A percentile compares a stretch with the other conserved stretches of the same genome.
Conservation (phyloP, 164 flowering plant genomes). For the Stephania japonica region DNA sequence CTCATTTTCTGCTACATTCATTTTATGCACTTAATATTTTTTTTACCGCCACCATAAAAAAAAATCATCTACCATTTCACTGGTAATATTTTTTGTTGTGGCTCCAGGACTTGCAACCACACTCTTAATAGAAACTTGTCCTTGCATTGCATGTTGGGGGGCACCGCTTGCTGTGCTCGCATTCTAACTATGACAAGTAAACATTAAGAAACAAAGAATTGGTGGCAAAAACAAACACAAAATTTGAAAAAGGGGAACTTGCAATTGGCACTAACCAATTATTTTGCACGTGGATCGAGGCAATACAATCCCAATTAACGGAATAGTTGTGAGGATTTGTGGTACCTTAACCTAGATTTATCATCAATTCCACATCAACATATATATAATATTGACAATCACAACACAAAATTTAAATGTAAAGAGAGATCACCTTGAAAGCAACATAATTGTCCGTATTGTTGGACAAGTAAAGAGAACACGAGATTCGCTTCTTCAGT, state of each 20-base stretch:
- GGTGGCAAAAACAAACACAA: not conserved
- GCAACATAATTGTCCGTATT: slow-evolving; percentile 71
- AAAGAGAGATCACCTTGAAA: slow-evolving; percentile 69
- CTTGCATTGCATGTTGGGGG: slow-evolving; percentile 68
- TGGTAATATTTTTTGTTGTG: slow-evolving; percentile 49
- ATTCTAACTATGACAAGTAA: slow-evolving; percentile 47
- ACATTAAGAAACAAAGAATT: not conserved
- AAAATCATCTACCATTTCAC: slow-evolving; percentile 91
- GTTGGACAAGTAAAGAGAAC: slow-evolving; percentile 63
- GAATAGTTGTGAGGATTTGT: slow-evolving; percentile 86
- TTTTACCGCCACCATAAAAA: too few species aligned
- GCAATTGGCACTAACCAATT: slow-evolving; percentile 34
- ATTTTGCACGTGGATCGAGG: slow-evolving; percentile 62
- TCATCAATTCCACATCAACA: not conserved
- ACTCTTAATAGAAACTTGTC: slow-evolving; percentile 80
- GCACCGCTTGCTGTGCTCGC: slow-evolving; percentile 70
- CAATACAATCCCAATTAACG: slow-evolving; percentile 65
- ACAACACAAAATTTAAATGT: not conserved
- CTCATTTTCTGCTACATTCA: too few species aligned
- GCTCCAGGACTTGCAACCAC: slow-evolving; percentile 44
- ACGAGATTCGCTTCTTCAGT: slow-evolving; percentile 82
- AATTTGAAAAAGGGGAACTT: not conserved
- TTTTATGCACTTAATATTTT: too few species aligned
- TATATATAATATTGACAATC: not conserved
- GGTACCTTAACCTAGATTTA: slow-evolving; percentile 61